phyloP scores from a whole-genome alignment of 1,284 basidiomycete species.

The Veloboletus limbatus region DNA sequence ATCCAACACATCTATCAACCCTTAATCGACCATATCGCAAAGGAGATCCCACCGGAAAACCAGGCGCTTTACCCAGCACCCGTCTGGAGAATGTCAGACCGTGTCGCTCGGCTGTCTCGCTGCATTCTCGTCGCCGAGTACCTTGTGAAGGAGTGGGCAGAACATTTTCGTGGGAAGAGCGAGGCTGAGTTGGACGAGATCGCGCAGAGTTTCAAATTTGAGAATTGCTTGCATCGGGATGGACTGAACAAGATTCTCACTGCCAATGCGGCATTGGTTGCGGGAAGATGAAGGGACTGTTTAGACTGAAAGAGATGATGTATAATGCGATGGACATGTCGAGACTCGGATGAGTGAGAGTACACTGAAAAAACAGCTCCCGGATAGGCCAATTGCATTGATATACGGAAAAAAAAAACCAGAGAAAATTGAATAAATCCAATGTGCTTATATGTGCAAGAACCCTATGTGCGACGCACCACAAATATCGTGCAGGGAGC shows the following conservation, averaged over 20 bases:
- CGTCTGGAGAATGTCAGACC: constrained; percentile 44
- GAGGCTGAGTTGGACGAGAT: constrained; percentile 57
- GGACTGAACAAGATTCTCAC: constrained; percentile 48
- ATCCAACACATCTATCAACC: constrained; percentile 56
- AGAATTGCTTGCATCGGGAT: constrained; percentile 51
- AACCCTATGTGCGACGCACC: neutral
- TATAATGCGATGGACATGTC: neutral
- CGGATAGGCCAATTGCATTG: neutral
- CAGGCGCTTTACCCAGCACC: constrained; percentile 50
- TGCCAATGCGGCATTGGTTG: constrained; percentile 31
- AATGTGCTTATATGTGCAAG: neutral
- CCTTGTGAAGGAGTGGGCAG: constrained; percentile 62
- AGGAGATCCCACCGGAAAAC: constrained; percentile 44
- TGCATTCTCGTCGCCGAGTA: constrained; percentile 63
- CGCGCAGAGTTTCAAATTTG: constrained; percentile 60
- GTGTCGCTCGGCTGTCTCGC: constrained; percentile 51
- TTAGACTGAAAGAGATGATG: too few species aligned
- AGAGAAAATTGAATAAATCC: neutral
- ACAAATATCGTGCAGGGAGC: neutral
- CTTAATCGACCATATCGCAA: constrained; percentile 50
- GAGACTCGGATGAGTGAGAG: neutral
- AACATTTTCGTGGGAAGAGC: constrained; percentile 56
- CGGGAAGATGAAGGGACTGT: neutral
- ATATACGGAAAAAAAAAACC: neutral
- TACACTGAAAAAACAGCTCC: neutral